Evolutionary conservation across 495 filamentous ascomycete genomes (phyloP), one percentile per base, ranked within the genome.

Genomic region (Aspergillus cristatus): DNA sequence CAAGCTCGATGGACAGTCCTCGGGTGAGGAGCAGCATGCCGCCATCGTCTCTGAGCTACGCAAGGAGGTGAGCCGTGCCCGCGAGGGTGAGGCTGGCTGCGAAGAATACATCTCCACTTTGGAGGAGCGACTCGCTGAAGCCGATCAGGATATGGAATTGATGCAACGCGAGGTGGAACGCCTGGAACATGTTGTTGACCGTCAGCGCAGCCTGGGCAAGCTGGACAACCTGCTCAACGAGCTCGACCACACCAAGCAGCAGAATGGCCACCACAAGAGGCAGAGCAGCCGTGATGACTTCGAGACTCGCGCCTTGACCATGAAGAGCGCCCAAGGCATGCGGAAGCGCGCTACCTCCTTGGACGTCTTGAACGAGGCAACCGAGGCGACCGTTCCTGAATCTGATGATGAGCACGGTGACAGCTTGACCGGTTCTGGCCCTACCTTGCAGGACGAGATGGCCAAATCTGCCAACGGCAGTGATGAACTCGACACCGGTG

Each of bases 31-130:
- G 56, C 86, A 88, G 62, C 91, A 90, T 47, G 72, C 79, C 12
- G 75, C 84, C 7, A 81, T 95, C 38, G 79, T 96, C 18, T 63
- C 76, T 32, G 88, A 96, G 60, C 64, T 99, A 37, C 84, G 86
- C 32, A 94, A 94, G 52, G 91, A 99, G 59, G 81, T 97, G 37
- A 71, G 77, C 11, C 76, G 90, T n/a, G 74, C 87, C 30, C 84
- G 89, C 11, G 93, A 94, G 37, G 95, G 84, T 51, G 91, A 99
- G 62, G 72, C 79, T 14, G 76, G 79, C 37, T 83, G 75, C 47
- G 91, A 99, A 51, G 90, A 96, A 37, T 99, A 99, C 53, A 97
- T 99, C 33, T 89, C 91, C 3, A 97, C 90, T 2, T 68, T 99
- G 24, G 91, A 99, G 59, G 91, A 97, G 58, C 81, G 91, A 13